Evolutionary conservation across 768 basidiomycete species (phyloP).

Genomic region (Podaxis sp.): DNA sequence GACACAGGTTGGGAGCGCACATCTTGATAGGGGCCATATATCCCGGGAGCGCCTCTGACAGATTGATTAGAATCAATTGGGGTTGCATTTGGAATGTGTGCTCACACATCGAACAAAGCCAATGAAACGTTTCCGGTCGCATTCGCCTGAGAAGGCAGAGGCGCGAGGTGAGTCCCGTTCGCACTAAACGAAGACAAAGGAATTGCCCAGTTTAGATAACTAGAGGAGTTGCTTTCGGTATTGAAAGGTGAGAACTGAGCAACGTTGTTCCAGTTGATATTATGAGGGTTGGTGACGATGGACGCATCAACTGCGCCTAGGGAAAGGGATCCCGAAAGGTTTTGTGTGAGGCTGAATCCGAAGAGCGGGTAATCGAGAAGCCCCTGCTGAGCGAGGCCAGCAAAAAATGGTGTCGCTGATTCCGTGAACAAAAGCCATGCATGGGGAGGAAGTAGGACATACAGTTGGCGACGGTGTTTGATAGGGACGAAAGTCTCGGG

Average conservation of each 20-base stretch:
- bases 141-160: slow-evolving; percentile 64
- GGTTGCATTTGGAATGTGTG: slow-evolving; percentile 14
- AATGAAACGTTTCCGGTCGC: slow-evolving; percentile 55
- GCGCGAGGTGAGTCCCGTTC: slow-evolving; percentile 50
- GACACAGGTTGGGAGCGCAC: slow-evolving; percentile 35
- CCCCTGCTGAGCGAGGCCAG: slow-evolving; percentile 60
- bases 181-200: slow-evolving; percentile 58
- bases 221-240: slow-evolving; percentile 55
- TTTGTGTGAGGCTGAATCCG: slow-evolving; percentile 63
- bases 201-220: slow-evolving; percentile 78
- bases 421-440: slow-evolving; percentile 8
- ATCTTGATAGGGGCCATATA: slow-evolving; percentile 79
- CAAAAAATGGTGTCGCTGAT: slow-evolving; percentile 70
- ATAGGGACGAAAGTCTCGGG: slow-evolving; percentile 66
- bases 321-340: slow-evolving; percentile 60
- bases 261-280: slow-evolving; percentile 74
- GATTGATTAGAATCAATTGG: neutral
- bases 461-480: slow-evolving; percentile 48
- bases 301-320: slow-evolving; percentile 77
- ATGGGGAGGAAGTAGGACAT: neutral
- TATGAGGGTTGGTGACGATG: slow-evolving; percentile 57
- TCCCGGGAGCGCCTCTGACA: slow-evolving; percentile 63
- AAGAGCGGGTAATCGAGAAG: slow-evolving; percentile 74
- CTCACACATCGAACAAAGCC: slow-evolving; percentile 75
- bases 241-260: slow-evolving; percentile 70